Base-by-base conservation (phyloP, 805 yeast species). In the Kuraishia hungarica region DNA sequence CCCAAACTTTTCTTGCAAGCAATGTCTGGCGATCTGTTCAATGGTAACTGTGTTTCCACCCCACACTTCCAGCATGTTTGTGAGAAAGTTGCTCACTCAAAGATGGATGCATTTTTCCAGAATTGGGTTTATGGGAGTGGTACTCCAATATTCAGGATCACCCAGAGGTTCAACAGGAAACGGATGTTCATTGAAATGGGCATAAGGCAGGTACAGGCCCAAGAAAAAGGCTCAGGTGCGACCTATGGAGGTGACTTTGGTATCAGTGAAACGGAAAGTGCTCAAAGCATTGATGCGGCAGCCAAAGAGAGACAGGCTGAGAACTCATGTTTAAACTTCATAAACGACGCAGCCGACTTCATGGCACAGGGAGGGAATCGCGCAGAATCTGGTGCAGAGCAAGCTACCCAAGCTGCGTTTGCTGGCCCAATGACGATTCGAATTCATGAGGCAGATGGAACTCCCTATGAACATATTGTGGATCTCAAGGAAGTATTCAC, bases 401-500 rank as follows among this genome's bases (percentile, higher is more conserved):
- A 60, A 51, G 73, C 73, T 55, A 67, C 73, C 0, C 83, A 77
- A 49, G 67, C 71, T n/a, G 78, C 84, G 1, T 89, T 92, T 64
- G 80, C 89, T 0, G 99, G 99, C 0, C 97, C 98, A 0, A 89
- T 94, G 88, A 94, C 99, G 0, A 89, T 94, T 43, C 76, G 99
- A 63, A 92, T 94, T 43, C 99, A 94, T 66, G 99, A 94, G 65
- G 96, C 97, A 0, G 98, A 94, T 68, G 99, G 99, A 8, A 90
- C 98, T 0, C 99, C 99, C 0, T 94, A 94, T 65, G 99, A 94
- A 64, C 99, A 94, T 67, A 93, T 94, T 51, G 97, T 94, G 22
- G 96, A 90, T 60, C 73, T 94, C 53, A 89, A 90, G 62, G 97
- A 93, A 50, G 80, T 83, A 1, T 83, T 84, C 60, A 89, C 96